phyloP scores from a whole-genome alignment of 1,284 basidiomycete species.

The Puccinia horiana region DNA sequence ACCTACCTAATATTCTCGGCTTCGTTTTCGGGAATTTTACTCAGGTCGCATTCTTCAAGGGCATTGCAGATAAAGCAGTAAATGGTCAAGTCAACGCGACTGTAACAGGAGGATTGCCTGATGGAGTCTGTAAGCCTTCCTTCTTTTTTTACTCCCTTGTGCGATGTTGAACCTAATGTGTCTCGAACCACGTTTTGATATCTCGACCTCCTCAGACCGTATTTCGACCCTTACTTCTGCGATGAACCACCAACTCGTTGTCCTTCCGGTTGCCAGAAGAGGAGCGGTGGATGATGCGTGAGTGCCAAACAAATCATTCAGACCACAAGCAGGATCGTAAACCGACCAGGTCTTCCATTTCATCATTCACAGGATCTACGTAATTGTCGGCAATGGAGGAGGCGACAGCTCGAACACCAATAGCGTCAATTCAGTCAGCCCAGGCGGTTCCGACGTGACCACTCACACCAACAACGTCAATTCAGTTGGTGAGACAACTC shows the following conservation, averaged over 20 bases:
- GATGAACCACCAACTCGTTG: slow-evolving; percentile 31
- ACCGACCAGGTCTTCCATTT: background rate
- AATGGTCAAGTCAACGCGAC: slow-evolving; percentile 15
- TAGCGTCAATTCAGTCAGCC: background rate
- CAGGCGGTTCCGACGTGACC: background rate
- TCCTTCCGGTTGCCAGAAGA: slow-evolving; percentile 25
- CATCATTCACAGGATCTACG: background rate
- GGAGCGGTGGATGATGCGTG: slow-evolving; percentile 41
- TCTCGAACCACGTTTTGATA: background rate
- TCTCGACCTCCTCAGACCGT: background rate
- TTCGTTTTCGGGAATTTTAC: background rate
- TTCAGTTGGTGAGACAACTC: no score
- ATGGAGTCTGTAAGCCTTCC: slow-evolving; percentile 23
- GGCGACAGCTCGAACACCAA: background rate
- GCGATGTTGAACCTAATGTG: background rate
- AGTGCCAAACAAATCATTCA: background rate
- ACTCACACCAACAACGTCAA: background rate
- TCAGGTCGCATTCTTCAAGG: slow-evolving; percentile 40
- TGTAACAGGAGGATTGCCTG: slow-evolving; percentile 22
- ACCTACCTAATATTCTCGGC: no score
- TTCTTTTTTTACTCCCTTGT: background rate
- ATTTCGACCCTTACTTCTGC: slow-evolving; percentile 28
- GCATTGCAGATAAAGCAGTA: background rate
- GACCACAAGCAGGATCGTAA: background rate
- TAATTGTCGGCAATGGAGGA: background rate